Evolutionary conservation across 768 basidiomycete species (phyloP).

Genomic region (Trametes punicea): DNA sequence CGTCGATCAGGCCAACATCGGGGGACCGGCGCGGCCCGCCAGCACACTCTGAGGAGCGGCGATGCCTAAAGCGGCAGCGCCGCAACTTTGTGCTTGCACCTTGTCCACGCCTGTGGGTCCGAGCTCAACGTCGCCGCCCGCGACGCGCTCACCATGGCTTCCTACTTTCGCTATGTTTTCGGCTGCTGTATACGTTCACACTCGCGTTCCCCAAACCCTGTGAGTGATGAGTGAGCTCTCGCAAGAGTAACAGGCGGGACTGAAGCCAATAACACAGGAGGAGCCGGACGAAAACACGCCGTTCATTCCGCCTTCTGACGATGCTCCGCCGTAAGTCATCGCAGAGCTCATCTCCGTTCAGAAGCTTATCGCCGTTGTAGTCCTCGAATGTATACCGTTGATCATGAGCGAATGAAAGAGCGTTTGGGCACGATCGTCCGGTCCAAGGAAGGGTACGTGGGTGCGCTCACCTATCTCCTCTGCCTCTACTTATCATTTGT

Average conservation of each 20-base stretch:
- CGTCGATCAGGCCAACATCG: background rate
- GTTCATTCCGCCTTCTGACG: slow-evolving; percentile 31
- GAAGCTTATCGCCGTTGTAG: background rate
- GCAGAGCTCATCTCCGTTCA: background rate
- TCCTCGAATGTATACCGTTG: slow-evolving; percentile 30
- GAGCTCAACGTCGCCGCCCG: slow-evolving; percentile 8
- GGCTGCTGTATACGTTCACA: slow-evolving; percentile 24
- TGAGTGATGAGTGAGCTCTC: background rate
- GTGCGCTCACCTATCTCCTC: background rate
- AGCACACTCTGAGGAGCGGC: background rate
- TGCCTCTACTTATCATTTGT: slow-evolving; percentile 3
- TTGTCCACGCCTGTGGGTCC: slow-evolving; percentile 7
- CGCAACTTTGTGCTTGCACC: slow-evolving; percentile 7
- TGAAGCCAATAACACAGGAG: slow-evolving; percentile 12
- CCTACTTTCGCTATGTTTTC: slow-evolving; percentile 21
- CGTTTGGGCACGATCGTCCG: slow-evolving; percentile 55
- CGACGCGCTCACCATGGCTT: slow-evolving; percentile 23
- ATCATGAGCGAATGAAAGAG: slow-evolving; percentile 50
- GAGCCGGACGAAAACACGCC: slow-evolving; percentile 32
- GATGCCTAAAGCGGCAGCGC: slow-evolving; percentile 3
- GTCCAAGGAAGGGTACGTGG: slow-evolving; percentile 58
- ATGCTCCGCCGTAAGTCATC: slow-evolving; percentile 27
- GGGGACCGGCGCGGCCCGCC: background rate
- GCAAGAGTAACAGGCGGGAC: background rate
- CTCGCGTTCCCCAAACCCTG: slow-evolving; percentile 1